These are phyloP conservation scores for Capsicum chinense DNA, from an alignment of 257 asterid genomes.

Conservation along the genomic window DNA sequence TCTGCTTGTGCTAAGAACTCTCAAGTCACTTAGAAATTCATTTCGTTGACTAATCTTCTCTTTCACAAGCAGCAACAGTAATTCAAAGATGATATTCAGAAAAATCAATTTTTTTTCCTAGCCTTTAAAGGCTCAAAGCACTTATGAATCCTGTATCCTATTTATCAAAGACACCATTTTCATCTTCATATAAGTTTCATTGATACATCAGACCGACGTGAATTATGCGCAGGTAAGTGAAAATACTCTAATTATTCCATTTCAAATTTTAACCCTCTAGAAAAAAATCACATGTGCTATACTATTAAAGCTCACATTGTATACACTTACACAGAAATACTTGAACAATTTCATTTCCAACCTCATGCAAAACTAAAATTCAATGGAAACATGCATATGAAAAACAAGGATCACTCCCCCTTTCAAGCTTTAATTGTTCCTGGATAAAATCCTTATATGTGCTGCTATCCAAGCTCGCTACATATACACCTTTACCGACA, in stretches of 20 bases:
- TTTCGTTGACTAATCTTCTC: neutral
- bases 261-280: conserved; percentile 3
- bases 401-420: neutral
- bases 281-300: neutral
- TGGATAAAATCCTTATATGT: neutral
- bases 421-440: neutral
- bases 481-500: neutral
- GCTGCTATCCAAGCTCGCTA: conserved; percentile 19
- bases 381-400: neutral
- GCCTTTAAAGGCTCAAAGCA: conserved; percentile 18
- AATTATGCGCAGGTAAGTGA: neutral
- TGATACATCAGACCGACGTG: neutral
- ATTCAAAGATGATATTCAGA: neutral
- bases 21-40: neutral
- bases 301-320: neutral
- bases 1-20: neutral
- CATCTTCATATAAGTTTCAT: neutral
- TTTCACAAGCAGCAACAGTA: neutral
- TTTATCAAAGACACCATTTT: neutral
- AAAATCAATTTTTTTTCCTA: neutral
- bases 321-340: neutral
- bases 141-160: neutral
- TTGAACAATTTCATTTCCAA: neutral
- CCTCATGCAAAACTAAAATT: neutral
- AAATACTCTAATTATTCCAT: neutral